A percentile compares a stretch with the other conserved stretches of the same genome.
Evolutionary conservation across 2,329 filamentous ascomycete species (phyloP).

Genomic region (Chaetomium sp.): DNA sequence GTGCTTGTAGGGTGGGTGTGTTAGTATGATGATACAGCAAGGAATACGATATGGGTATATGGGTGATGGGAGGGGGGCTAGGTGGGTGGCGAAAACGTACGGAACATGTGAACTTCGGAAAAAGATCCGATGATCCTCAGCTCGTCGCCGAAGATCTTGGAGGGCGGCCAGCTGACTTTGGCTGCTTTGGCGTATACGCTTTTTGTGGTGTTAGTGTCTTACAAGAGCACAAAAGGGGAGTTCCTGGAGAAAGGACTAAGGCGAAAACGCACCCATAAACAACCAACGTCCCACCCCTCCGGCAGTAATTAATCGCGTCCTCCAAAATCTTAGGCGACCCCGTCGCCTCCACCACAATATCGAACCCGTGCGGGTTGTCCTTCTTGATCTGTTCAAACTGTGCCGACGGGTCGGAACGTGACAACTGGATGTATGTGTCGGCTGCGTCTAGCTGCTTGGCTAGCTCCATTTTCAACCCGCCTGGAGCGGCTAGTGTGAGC

Average conservation of each 20-base stretch:
- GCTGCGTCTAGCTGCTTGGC: slow-evolving; percentile 51
- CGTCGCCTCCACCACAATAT: slow-evolving; percentile 65
- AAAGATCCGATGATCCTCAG: slow-evolving; percentile 69
- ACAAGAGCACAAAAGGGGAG: no score
- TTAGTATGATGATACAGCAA: not conserved
- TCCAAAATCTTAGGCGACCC: slow-evolving; percentile 64
- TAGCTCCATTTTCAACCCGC: slow-evolving; percentile 64
- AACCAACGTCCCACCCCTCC: slow-evolving; percentile 63
- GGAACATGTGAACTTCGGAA: slow-evolving; percentile 69
- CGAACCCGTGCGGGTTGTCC: slow-evolving; percentile 65
- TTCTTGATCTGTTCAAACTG: slow-evolving; percentile 58
- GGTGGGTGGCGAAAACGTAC: slow-evolving; percentile 28
- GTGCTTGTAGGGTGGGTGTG: slow-evolving; percentile 25
- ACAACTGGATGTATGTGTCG: slow-evolving; percentile 49
- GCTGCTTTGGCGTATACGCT: slow-evolving; percentile 56
- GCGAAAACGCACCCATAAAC: slow-evolving; percentile 52
- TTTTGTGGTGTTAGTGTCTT: not conserved
- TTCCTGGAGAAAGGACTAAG: no score
- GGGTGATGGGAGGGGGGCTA: not conserved
- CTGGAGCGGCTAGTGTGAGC: slow-evolving; percentile 62
- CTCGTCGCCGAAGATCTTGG: slow-evolving; percentile 62
- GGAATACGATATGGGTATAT: not conserved
- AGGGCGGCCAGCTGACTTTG: slow-evolving; percentile 61
- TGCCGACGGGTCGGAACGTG: slow-evolving; percentile 46
- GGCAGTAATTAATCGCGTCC: slow-evolving; percentile 64